Evolutionary conservation across 345 rosid species (phyloP), one percentile per base, ranked within the genome.

Genomic region (Brassica juncea): DNA sequence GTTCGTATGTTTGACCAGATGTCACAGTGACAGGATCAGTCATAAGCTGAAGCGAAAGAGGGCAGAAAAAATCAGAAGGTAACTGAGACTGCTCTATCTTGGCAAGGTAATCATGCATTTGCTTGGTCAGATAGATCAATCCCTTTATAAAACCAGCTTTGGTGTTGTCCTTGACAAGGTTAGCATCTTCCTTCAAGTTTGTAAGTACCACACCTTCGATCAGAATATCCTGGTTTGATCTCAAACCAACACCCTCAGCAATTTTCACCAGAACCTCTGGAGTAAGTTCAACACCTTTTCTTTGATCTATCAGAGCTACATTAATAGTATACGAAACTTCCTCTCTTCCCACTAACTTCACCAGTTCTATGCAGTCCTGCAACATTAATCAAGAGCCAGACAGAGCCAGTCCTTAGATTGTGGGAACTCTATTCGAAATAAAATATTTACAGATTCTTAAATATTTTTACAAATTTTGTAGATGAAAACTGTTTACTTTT

Each of bases 21-120:
- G 91, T 84, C 23, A 92, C 92, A 73, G 92, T 93, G 68, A 96
- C 98, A 37, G 98, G 99, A 89, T 93, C 97, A 32, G 89, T 88
- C 99, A 96, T 96, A 84, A 96, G 88, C 83, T 90, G 92, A 35
- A 93, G 95, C 6, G 99, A 93, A 4, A 96, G 89, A 57, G 97
- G 97, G 70, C 98, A 93, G 75, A 92, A 85, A 31, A 89, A 96
- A 76, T 96, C 99, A 37, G 91, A 39, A 66, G 98, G 98, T 70
- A 86, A 78, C 85, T 84, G 86, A 8, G 97, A 85, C 83, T 90
- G 97, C 85, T 90, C 89, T 28, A 83, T 83, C 23, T 76, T 67
- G 57, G 83, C 77, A 83, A 96, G 89, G 71, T 82, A 83, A 16
- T 92, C 93, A 80, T 89, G 97, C 90, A 93, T 87, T 80, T 77